Evolutionary conservation across 768 basidiomycete genomes (phyloP).

Genomic region (Rhizopogon sp.): DNA sequence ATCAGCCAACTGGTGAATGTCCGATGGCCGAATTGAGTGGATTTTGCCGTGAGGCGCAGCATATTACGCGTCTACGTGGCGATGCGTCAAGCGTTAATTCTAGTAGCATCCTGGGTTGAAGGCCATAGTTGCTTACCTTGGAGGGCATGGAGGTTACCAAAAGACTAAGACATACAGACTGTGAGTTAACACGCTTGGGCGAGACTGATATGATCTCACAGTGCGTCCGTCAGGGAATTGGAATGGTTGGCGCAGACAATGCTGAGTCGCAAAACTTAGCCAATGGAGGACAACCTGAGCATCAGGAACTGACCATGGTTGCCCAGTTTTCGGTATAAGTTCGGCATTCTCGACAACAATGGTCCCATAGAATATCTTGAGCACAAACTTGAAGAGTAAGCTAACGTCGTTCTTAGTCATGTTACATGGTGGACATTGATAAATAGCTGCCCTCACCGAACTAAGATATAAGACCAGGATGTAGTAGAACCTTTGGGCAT

Average conservation of each 20-base stretch:
- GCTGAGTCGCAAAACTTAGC: constrained; percentile 31
- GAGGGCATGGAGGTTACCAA: constrained; percentile 71
- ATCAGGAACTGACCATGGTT: constrained; percentile 52
- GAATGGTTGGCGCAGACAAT: constrained; percentile 85
- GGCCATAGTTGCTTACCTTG: constrained; percentile 35
- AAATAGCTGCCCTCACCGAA: constrained; percentile 42
- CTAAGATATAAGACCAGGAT: constrained; percentile 63
- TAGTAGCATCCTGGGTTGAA: not conserved
- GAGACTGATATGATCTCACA: constrained; percentile 42
- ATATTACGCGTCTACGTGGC: constrained; percentile 61
- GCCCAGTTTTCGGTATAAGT: constrained; percentile 64
- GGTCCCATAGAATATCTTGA: constrained; percentile 87
- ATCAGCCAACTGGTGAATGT: constrained; percentile 92
- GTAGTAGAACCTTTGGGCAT: constrained; percentile 39
- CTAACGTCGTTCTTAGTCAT: constrained; percentile 28
- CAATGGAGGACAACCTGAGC: not conserved
- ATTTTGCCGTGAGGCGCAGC: constrained; percentile 82
- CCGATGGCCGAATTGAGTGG: constrained; percentile 75
- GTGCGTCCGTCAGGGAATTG: constrained; percentile 81
- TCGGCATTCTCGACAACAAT: constrained; percentile 81
- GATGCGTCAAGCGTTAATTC: not conserved
- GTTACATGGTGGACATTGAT: not conserved
- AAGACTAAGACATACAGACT: constrained; percentile 37
- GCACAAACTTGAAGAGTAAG: constrained; percentile 71
- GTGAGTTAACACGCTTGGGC: not conserved